Percentiles rank a stretch among this genome's conserved stretches.
These are phyloP conservation scores for Capronia americana DNA, from an alignment of 2,329 filamentous ascomycete species.

Conservation along the genomic window DNA sequence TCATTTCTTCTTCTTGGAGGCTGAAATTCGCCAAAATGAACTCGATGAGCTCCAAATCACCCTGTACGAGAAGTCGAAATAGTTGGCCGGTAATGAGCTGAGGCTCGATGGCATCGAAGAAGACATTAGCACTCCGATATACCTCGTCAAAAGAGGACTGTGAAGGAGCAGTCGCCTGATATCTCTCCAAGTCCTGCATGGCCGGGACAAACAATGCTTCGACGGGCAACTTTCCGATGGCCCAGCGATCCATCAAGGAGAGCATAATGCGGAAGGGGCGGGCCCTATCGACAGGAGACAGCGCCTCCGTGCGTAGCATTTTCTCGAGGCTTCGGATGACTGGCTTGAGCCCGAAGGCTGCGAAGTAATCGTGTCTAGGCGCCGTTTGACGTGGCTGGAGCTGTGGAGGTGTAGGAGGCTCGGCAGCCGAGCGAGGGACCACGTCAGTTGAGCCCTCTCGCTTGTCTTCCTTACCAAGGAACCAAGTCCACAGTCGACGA, in stretches of 20 bases:
- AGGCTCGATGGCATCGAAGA: conserved; percentile 97
- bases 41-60: conserved; percentile 72
- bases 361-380: conserved; percentile 77
- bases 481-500: conserved; percentile 92
- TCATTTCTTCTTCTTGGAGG: conserved; percentile 92
- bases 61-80: conserved; percentile 59
- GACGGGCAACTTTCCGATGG: conserved; percentile 88
- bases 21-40: conserved; percentile 92
- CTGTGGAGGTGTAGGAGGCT: conserved; percentile 7
- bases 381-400: conserved; percentile 41
- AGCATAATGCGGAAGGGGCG: conserved; percentile 89
- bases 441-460: conserved; percentile 33
- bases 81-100: conserved; percentile 89
- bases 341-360: conserved; percentile 75
- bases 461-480: conserved; percentile 74
- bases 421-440: conserved; percentile 1
- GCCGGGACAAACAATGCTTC: conserved; percentile 87
- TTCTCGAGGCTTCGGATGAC: conserved; percentile 76
- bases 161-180: conserved; percentile 68
- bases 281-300: conserved; percentile 70
- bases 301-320: conserved; percentile 69
- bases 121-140: conserved; percentile 88
- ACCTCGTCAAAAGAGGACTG: conserved; percentile 82
- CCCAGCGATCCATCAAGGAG: conserved; percentile 97
- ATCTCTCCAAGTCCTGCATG: conserved; percentile 78